Evolutionary conservation across 768 basidiomycete genomes (phyloP).

Genomic region (Clitopilus passeckerianus): DNA sequence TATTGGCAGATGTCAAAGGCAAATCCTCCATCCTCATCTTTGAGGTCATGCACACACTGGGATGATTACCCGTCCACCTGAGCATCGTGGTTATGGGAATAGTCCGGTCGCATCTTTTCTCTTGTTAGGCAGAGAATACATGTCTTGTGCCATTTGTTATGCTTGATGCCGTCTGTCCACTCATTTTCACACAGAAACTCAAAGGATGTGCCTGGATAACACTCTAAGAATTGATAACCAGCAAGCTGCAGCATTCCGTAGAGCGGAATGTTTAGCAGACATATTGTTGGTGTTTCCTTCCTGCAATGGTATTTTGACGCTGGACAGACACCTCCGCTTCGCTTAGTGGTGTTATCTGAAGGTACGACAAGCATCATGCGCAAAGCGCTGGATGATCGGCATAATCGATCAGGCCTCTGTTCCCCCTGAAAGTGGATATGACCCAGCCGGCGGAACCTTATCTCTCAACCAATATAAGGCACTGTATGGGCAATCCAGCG

Average conservation of each 20-base stretch:
- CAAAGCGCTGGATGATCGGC: background rate
- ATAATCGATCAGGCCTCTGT: background rate
- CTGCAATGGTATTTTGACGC: background rate
- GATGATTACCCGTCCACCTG: background rate
- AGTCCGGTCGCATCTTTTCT: background rate
- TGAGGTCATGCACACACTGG: background rate
- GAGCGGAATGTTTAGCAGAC: background rate
- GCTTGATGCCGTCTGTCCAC: background rate
- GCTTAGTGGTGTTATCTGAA: background rate
- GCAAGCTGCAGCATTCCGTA: too few species aligned
- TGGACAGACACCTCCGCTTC: background rate
- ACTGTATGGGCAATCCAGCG: background rate
- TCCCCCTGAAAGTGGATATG: background rate
- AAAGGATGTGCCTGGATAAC: background rate
- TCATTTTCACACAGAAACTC: background rate
- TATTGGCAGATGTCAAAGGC: too few species aligned
- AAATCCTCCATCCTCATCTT: too few species aligned
- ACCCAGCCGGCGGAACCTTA: background rate
- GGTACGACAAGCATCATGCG: background rate
- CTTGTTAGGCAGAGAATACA: background rate
- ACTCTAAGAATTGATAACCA: too few species aligned
- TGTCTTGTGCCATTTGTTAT: background rate
- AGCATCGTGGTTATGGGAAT: background rate
- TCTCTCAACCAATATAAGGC: background rate
- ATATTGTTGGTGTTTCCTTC: background rate